Evolutionary conservation across 208 protist species (phyloP).

Genomic region (Zelonia costaricensis): DNA sequence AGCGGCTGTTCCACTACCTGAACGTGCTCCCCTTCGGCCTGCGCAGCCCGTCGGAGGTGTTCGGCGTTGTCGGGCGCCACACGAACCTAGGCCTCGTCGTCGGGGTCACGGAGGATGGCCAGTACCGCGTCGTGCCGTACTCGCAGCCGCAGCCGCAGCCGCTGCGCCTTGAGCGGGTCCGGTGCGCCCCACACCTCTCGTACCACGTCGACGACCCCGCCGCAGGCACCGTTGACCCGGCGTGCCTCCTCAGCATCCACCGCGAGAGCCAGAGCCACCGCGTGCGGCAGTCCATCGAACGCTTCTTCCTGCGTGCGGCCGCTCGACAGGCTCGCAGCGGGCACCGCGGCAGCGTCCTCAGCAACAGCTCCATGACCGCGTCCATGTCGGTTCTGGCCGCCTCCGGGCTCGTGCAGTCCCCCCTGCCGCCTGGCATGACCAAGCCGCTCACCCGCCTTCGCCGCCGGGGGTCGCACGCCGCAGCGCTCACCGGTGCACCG

Average conservation of each 20-base stretch:
- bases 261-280: slow-evolving; percentile 13
- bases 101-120: slow-evolving; percentile 35
- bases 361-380: slow-evolving; percentile 2
- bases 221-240: slow-evolving; percentile 7
- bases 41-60: slow-evolving; percentile 41
- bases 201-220: slow-evolving; percentile 11
- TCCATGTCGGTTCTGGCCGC: background rate
- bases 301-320: slow-evolving; percentile 6
- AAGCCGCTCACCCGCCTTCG: background rate
- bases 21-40: slow-evolving; percentile 70
- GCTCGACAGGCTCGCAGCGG: slow-evolving; percentile 1
- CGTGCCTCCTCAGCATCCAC: slow-evolving; percentile 15
- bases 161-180: slow-evolving; percentile 19
- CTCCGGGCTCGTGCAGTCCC: background rate
- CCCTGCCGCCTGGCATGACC: background rate
- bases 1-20: slow-evolving; percentile 54
- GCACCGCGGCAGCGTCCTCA: slow-evolving; percentile 5
- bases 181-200: slow-evolving; percentile 6
- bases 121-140: slow-evolving; percentile 50
- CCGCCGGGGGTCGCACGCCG: background rate
- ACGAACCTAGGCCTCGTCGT: slow-evolving; percentile 54
- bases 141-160: background rate
- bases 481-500: background rate
- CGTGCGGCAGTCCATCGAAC: slow-evolving; percentile 1
- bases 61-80: slow-evolving; percentile 55